Base-by-base conservation (phyloP, 805 yeast species). In the Saturnispora besseyi region DNA sequence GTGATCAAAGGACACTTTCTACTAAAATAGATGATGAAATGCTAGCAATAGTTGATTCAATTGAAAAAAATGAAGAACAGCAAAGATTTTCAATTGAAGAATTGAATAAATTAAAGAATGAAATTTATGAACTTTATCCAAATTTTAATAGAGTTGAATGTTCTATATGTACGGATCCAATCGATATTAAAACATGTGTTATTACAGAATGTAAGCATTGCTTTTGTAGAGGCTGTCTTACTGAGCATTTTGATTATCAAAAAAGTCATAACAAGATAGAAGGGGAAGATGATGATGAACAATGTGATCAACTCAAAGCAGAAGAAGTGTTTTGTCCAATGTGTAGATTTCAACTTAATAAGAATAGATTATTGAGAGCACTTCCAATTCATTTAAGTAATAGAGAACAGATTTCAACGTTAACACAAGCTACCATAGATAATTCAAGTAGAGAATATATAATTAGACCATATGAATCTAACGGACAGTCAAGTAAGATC, bases 181-280 rank as follows among this genome's bases (percentile, higher is more conserved):
- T 87, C 15, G 69, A 72, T 1, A 56, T 73, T 2, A 66, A 73
- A 1, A 78, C 79, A 29, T 67, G 71, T 33, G 71, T 78, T 41
- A 73, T 81, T 0, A 73, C 91, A 11, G 81, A 79, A 34, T 91
- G 98, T 67, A 83, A 85, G 29, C 98, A 91, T 64, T 66, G 80
- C 41, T 88, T 82, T 54, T 91, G 97, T 62, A 67, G 81, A 32
- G 71, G 69, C 21, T 91, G 97, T 63, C 59, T 90, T 26, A 56
- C 79, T 51, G 89, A 82, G 48, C 93, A 87, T 62, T 75, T 89
- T 52, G 81, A 79, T 21, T 87, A 79, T 59, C 91, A 86, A 57
- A 31, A 44, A 4, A 50, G 37, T 5, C 55, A 53, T 18, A 40
- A 33, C 8, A 44, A 47, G 5, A 29, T n/a, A 18, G 32, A 26